Base-by-base conservation (phyloP, 371 early-diverging fungal species). In the Rhizopus stolonifer region DNA sequence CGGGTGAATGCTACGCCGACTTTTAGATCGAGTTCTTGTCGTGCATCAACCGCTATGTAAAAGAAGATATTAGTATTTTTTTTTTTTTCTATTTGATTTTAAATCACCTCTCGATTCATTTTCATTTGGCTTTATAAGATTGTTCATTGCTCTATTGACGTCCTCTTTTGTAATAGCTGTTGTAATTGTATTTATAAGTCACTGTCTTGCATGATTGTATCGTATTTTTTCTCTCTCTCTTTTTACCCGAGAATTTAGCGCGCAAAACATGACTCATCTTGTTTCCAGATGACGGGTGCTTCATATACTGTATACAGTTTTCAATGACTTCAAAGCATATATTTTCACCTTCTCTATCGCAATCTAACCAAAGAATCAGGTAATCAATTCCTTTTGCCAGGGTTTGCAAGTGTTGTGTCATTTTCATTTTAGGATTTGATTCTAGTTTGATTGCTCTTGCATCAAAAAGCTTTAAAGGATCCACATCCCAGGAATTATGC, bases 291-390 rank as follows among this genome's bases (percentile, higher is more conserved):
- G 45, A n/a, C 1, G 61, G 58, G 6, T 54, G 49, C 22, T 72
- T 73, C 65, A 73, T 73, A 34, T 61, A 53, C 0, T 56, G 52
- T 15, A 65, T 24, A 32, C 62, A 65, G 36, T 72, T 71, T 14
- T 70, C 69, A 22, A 72, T 71, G 22, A 88, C 86, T 55, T 89
- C 84, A 49, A 64, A 69, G 26, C 84, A 88, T 48, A 89, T 89
- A 54, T 88, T 84, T 58, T 89, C 89, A 8, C 89, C 89, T 65
- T 89, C 89, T 47, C 89, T 60, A 60, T 89, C 89, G 52, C 87
- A 85, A 67, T 89, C 89, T 26, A 88, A 72, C 89, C 88, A 89
- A 8, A 88, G 69, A 19, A 88, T 70, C 5, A 88, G 58, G 48
- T 74, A 73, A 52, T 82, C 75, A 6, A 72, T 52, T 8, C 66